Conservation (phyloP, 2,329 filamentous ascomycete species). For the Trichoderma cornu-damae region DNA sequence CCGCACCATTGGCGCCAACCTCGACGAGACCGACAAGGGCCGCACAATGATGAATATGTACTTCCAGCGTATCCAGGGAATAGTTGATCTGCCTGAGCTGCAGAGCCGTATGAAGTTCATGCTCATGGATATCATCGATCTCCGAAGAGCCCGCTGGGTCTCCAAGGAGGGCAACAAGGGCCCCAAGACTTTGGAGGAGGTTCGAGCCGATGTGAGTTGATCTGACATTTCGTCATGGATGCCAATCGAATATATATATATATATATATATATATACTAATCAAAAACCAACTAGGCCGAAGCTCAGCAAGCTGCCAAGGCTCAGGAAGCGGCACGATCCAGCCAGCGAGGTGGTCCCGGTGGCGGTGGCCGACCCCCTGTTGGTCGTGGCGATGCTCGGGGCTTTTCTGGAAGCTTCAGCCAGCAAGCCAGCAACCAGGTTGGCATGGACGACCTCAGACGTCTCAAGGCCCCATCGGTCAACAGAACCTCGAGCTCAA, state of each 20-base stretch:
- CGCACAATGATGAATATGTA: conserved; percentile 85
- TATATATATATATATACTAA: no score
- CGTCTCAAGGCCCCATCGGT: conserved; percentile 62
- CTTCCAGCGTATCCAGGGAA: conserved; percentile 80
- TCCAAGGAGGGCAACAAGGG: conserved; percentile 91
- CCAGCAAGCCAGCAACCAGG: conserved; percentile 74
- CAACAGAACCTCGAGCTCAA: conserved; percentile 56
- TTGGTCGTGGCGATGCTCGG: conserved; percentile 82
- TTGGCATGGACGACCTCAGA: conserved; percentile 86
- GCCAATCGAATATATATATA: no score
- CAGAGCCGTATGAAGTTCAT: conserved; percentile 91
- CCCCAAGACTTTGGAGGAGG: conserved; percentile 91
- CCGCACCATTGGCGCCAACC: conserved; percentile 81
- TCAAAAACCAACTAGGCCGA: conserved; percentile 46
- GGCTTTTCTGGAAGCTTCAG: conserved; percentile 71
- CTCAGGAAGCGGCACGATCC: conserved; percentile 62
- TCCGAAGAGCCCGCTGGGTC: conserved; percentile 71
- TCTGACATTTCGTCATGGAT: no score
- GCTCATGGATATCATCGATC: conserved; percentile 89
- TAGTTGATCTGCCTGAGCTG: conserved; percentile 74
- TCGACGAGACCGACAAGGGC: conserved; percentile 79
- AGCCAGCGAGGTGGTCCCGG: conserved; percentile 61
- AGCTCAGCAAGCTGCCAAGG: conserved; percentile 73
- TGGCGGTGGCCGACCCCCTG: conserved; percentile 62
- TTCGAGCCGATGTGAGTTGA: conserved; percentile 70